Evolutionary conservation across 2,329 filamentous ascomycete genomes (phyloP), one percentile per base, ranked within the genome.

Genomic region (Pyrenophora seminiperda): DNA sequence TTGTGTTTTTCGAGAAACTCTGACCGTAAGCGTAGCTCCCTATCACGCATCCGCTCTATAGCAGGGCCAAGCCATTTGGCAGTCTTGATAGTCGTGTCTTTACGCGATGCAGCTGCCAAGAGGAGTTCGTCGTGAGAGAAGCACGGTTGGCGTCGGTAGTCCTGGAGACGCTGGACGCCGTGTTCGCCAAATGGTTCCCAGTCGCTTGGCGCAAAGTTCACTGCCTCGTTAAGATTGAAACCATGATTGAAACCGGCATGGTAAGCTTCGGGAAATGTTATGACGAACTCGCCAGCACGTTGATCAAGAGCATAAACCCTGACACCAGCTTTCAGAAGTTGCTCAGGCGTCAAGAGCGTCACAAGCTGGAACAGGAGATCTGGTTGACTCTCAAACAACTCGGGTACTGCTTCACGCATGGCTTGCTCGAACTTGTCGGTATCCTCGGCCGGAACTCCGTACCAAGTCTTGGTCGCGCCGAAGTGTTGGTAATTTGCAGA

Each of bases 401-500:
- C 94, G 0, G 94, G 94, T 0, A 99, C 92, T 1, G 94, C 92
- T 66, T 96, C 90, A 37, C 86, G 86, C 93, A 99, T 97, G 0
- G 94, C 94, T 47, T 88, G 83, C 74, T 99, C 94, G 51, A 99
- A 99, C 61, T 94, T 96, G 65, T 94, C 89, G 0, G 92, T 90
- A 70, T 97, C 94, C 34, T 90, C 89, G 11, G 89, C 93, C 0
- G 94, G 94, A 59, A 99, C 97, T 3, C 94, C 94, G 65, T 99
- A 99, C 94, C 94, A 99, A 0, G 94, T 99, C 77, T 99, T 99
- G 1, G 94, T 99, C 1, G 92, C 91, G 7, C 94, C 94, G 65
- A 99, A 96, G 66, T 99, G 94, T 71, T 99, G 94, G 65, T 97
- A 99, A 62, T 99, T 99, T 43, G 94, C 89, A 0, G 94, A 99